phyloP scores from a whole-genome alignment of 768 basidiomycete species.

The Kwoniella dendrophila region DNA sequence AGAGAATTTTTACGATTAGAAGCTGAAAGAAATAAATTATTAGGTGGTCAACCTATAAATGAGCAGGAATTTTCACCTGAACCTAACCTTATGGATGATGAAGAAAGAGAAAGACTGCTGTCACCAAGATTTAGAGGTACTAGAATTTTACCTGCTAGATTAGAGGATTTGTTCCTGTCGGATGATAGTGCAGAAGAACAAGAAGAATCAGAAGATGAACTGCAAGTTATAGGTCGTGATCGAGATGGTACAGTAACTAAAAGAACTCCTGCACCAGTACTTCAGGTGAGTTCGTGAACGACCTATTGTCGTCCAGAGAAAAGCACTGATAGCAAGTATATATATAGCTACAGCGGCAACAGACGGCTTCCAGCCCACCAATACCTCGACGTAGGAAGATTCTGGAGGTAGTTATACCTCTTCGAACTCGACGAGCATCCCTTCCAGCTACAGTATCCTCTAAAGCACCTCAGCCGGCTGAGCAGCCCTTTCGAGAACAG shows the following conservation, averaged over 20 bases:
- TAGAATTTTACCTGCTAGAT: slow-evolving; percentile 7
- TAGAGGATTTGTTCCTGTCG: slow-evolving; percentile 20
- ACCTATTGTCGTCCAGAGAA: too few relatives aligned
- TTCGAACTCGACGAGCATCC: slow-evolving; percentile 9
- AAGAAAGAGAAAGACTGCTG: not conserved
- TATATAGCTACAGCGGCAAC: not conserved
- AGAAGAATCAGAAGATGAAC: slow-evolving; percentile 16
- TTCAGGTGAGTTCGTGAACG: too few relatives aligned
- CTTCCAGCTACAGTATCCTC: not conserved
- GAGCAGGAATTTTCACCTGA: too few relatives aligned
- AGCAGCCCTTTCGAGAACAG: not conserved
- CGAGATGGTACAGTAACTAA: slow-evolving; percentile 1
- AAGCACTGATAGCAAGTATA: not conserved
- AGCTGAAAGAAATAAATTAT: slow-evolving; percentile 11
- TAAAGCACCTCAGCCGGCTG: not conserved
- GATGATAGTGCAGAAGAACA: slow-evolving; percentile 20
- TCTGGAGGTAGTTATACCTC: slow-evolving; percentile 20
- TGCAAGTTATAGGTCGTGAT: slow-evolving; percentile 1
- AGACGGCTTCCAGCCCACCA: not conserved
- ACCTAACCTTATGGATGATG: not conserved
- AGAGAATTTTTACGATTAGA: slow-evolving; percentile 35
- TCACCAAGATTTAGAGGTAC: slow-evolving; percentile 12
- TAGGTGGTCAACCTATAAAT: not conserved
- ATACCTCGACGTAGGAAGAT: not conserved
- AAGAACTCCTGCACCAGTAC: too few relatives aligned